phyloP scores from a whole-genome alignment of 805 yeast species.

The Metschnikowia chrysomelidarum region DNA sequence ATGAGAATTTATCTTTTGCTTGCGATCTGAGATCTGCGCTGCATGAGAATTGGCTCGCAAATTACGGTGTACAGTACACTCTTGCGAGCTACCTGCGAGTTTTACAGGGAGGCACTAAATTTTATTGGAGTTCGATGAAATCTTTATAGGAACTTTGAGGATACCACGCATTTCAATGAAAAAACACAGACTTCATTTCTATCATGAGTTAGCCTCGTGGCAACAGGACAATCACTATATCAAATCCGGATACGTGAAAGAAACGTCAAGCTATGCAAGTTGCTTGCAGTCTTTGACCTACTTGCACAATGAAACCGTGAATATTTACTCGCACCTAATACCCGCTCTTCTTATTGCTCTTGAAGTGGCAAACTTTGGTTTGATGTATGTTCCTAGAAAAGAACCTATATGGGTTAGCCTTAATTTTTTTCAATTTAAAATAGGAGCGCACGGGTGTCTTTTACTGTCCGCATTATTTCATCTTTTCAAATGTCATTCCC shows the following conservation, averaged over 20 bases:
- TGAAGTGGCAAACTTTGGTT: neutral
- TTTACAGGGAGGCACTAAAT: too few relatives aligned
- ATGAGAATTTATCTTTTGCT: too few relatives aligned
- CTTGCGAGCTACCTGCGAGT: too few relatives aligned
- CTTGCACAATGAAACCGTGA: slow-evolving; percentile 70
- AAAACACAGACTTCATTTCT: slow-evolving; percentile 24
- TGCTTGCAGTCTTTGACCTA: slow-evolving; percentile 51
- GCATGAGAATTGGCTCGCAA: too few relatives aligned
- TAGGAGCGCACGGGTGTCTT: slow-evolving; percentile 60
- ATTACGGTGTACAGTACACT: too few relatives aligned
- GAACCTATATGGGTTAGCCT: slow-evolving; percentile 39
- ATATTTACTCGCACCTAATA: slow-evolving; percentile 64
- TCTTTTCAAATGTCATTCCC: slow-evolving; percentile 65
- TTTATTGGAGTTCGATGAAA: too few relatives aligned
- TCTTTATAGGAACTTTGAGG: too few relatives aligned
- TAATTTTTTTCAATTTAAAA: slow-evolving; percentile 51
- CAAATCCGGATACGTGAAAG: slow-evolving; percentile 59
- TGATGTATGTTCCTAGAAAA: neutral
- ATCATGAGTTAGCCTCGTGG: slow-evolving; percentile 67
- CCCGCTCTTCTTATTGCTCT: slow-evolving; percentile 36
- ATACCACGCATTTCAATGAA: too few relatives aligned
- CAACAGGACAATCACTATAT: slow-evolving; percentile 72
- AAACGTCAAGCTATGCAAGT: slow-evolving; percentile 45
- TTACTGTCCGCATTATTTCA: slow-evolving; percentile 67
- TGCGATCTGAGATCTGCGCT: too few relatives aligned